These are phyloP conservation scores for Geotrichum bryndzae DNA, from an alignment of 1,139 yeast species.

Conservation along the genomic window DNA sequence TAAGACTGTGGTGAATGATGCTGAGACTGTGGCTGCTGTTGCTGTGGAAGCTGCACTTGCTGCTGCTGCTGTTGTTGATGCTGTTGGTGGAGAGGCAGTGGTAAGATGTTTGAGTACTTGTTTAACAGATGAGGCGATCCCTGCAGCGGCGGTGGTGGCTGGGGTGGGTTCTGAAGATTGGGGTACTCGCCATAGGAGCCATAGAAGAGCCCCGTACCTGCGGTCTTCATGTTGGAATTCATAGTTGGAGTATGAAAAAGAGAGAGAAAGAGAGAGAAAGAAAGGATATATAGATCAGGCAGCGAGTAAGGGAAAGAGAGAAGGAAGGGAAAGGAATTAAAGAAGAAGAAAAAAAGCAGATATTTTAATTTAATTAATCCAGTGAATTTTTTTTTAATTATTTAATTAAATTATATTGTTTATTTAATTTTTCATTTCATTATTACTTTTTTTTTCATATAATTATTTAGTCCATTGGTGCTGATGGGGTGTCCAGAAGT, in stretches of 20 bases:
- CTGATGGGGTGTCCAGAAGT: not conserved
- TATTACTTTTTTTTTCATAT: too few relatives aligned
- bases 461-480: not conserved
- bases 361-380: too few relatives aligned
- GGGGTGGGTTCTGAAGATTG: constrained; percentile 4
- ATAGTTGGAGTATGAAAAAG: not conserved
- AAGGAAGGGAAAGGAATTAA: not conserved
- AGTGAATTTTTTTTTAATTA: too few relatives aligned
- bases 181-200: constrained; percentile 10
- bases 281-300: not conserved
- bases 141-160: not conserved
- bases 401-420: too few relatives aligned
- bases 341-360: not conserved
- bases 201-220: constrained; percentile 9
- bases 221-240: constrained; percentile 3
- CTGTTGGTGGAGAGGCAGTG: constrained; percentile 9
- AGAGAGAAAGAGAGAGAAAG: not conserved
- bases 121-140: not conserved
- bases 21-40: constrained; percentile 11
- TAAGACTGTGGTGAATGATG: not conserved
- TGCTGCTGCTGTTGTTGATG: constrained; percentile 15
- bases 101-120: not conserved
- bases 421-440: not conserved
- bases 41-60: constrained; percentile 11
- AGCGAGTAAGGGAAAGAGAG: not conserved